A percentile compares a stretch with the other conserved stretches of the same genome.
phyloP scores from a whole-genome alignment of 768 basidiomycete species.

The Leccinum subtestaceum region DNA sequence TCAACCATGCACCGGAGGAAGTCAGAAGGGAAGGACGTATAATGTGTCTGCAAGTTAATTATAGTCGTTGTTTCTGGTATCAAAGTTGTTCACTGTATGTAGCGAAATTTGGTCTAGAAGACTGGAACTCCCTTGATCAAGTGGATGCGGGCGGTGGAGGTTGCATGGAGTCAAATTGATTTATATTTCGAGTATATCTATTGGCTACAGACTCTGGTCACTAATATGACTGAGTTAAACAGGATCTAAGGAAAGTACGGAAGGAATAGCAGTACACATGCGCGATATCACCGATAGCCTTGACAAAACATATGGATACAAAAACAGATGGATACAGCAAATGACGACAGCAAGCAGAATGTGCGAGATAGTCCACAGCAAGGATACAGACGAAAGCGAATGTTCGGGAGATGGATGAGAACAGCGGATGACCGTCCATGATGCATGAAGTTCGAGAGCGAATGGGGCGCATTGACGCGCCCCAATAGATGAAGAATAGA shows the following conservation, averaged over 20 bases:
- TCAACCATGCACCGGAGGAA: not conserved
- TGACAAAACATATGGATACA: not conserved
- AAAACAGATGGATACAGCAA: slow-evolving; percentile 14
- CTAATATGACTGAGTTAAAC: not conserved
- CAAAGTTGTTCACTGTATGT: too few species aligned
- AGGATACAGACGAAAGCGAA: slow-evolving; percentile 14
- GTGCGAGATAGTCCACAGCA: slow-evolving; percentile 7
- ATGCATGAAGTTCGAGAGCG: slow-evolving; percentile 14
- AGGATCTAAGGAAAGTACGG: not conserved
- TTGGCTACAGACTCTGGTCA: slow-evolving; percentile 2
- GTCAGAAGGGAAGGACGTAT: not conserved
- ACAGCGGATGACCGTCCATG: slow-evolving; percentile 14
- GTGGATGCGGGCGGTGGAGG: too few species aligned
- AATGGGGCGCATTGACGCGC: not conserved
- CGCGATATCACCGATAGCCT: not conserved
- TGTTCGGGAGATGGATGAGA: not conserved
- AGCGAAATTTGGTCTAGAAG: too few species aligned
- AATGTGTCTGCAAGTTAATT: too few species aligned
- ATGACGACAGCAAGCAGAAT: slow-evolving; percentile 1
- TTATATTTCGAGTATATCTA: not conserved
- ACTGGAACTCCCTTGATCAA: too few species aligned
- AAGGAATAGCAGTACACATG: not conserved
- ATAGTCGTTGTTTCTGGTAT: too few species aligned
- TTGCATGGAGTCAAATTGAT: not conserved
- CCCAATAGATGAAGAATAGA: slow-evolving; percentile 20